Percentiles rank a stretch among this genome's conserved stretches.
These are phyloP conservation scores for Endotrypanum monterogeii DNA, from an alignment of 208 protist species.

Conservation along the genomic window DNA sequence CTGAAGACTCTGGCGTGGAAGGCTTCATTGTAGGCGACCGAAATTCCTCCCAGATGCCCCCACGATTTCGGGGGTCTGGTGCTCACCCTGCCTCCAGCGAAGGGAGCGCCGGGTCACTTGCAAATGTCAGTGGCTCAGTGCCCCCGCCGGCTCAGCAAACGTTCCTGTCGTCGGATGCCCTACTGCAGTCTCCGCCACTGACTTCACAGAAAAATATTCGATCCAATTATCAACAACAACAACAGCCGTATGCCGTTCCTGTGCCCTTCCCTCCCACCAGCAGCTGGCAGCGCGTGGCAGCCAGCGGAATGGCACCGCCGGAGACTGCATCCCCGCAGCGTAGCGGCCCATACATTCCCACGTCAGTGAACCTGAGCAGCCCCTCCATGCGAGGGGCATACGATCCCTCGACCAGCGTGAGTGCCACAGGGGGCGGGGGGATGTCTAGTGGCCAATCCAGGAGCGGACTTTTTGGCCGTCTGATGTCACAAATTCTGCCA, in stretches of 20 bases:
- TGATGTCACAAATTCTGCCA: constrained; percentile 25
- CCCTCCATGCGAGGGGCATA: constrained; percentile 21
- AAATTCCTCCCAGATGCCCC: background rate
- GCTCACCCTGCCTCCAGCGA: constrained; percentile 24
- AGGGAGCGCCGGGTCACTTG: background rate
- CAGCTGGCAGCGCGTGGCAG: constrained; percentile 3
- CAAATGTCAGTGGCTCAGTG: constrained; percentile 17
- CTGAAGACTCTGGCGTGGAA: background rate
- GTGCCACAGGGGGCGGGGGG: background rate
- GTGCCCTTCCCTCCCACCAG: constrained; percentile 9
- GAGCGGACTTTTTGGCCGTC: constrained; percentile 19
- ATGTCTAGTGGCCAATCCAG: background rate
- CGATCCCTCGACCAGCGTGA: constrained; percentile 1
- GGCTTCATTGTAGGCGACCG: background rate
- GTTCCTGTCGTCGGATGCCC: constrained; percentile 16
- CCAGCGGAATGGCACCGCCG: constrained; percentile 1
- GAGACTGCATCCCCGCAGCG: constrained; percentile 1
- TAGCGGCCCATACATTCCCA: background rate
- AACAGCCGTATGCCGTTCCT: constrained; percentile 23
- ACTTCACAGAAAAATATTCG: background rate
- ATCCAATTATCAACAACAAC: constrained; percentile 1
- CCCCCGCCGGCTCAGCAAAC: constrained; percentile 15
- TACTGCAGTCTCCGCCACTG: constrained; percentile 7
- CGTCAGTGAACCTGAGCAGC: constrained; percentile 6
- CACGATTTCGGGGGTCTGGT: background rate